Evolutionary conservation across 1,284 basidiomycete genomes (phyloP), one percentile per base, ranked within the genome.

Genomic region (Pseudozyma sp.): DNA sequence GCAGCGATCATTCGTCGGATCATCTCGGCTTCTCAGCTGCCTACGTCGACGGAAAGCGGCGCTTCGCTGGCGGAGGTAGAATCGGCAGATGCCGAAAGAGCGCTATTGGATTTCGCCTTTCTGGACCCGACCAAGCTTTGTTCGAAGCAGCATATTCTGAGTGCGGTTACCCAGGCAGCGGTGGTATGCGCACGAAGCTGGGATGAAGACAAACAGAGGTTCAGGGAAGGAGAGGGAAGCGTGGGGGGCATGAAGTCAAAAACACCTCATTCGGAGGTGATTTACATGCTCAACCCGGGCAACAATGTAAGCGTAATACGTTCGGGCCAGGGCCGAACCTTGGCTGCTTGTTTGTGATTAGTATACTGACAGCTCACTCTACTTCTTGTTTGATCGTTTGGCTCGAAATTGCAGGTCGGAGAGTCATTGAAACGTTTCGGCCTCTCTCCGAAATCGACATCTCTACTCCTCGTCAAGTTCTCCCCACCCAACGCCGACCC

Each of bases 381-480:
- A 9, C n/a, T 18, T 18, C n/a, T 44, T 16, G 16, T 44, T 18
- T 18, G 45, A 21, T 44, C 13, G 3, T 40, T n/a, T 47, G 31
- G 34, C 9, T 19, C 47, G 34, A 9, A 5, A 16, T 13, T 14
- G 35, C 52, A 74, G 71, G 68, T 76, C 16, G 74, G 74, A 25
- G 74, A 76, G 38, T 76, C 74, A 13, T 52, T 76, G 4, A 76
- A 76, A 49, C 58, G 74, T 0, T 76, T 76, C 52, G 74, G 74
- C 12, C 57, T 76, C 8, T 65, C 69, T 1, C 51, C 70, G 2
- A 72, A 63, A 21, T 69, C 59, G 0, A 70, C 54, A 0, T 75
- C 71, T 1, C 21, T 75, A 8, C 62, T 77, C 2, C 64, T 74
- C n/a, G 68, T 75, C 64, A 70, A 67, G 50, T 72, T 73, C 35